These are phyloP conservation scores for Furcasterigmium sp. DNA, from an alignment of 2,329 filamentous ascomycete genomes.

Conservation along the genomic window DNA sequence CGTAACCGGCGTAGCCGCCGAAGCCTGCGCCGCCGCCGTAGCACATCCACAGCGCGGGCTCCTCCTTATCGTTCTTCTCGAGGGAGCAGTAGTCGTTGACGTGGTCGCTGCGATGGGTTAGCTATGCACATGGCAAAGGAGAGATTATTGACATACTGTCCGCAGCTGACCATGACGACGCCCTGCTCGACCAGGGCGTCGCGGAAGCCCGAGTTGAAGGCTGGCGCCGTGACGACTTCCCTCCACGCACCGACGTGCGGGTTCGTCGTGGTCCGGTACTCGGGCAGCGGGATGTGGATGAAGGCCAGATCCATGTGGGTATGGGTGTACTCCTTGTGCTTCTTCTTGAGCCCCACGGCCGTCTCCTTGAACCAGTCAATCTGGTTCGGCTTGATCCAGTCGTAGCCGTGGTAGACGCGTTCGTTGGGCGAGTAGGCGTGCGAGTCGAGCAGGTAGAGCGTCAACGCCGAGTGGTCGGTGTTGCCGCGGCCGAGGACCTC, in stretches of 20 bases:
- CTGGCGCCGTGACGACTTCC: constrained; percentile 81
- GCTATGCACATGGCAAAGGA: constrained; percentile 3
- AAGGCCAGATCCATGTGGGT: constrained; percentile 95
- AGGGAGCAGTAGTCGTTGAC: constrained; percentile 95
- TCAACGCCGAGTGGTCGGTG: constrained; percentile 83
- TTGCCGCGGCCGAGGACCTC: constrained; percentile 78
- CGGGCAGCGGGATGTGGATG: constrained; percentile 92
- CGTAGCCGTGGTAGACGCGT: constrained; percentile 82
- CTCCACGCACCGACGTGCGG: constrained; percentile 66
- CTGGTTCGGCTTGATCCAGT: constrained; percentile 93
- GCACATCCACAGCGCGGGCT: constrained; percentile 90
- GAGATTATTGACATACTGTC: constrained; percentile 85
- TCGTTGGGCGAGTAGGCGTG: constrained; percentile 91
- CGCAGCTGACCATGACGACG: constrained; percentile 81
- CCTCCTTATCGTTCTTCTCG: constrained; percentile 45
- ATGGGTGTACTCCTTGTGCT: constrained; percentile 79
- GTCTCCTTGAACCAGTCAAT: constrained; percentile 91
- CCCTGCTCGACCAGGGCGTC: constrained; percentile 83
- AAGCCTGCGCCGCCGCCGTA: constrained; percentile 90
- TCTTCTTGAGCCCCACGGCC: constrained; percentile 65
- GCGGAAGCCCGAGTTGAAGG: constrained; percentile 88
- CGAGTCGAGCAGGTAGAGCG: constrained; percentile 91
- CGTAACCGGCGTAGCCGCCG: constrained; percentile 91
- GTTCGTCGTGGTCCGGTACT: constrained; percentile 65
- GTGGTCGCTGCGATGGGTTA: constrained; percentile 63